Base-by-base conservation (phyloP, 2,329 filamentous ascomycete species). In the Apiospora marii region DNA sequence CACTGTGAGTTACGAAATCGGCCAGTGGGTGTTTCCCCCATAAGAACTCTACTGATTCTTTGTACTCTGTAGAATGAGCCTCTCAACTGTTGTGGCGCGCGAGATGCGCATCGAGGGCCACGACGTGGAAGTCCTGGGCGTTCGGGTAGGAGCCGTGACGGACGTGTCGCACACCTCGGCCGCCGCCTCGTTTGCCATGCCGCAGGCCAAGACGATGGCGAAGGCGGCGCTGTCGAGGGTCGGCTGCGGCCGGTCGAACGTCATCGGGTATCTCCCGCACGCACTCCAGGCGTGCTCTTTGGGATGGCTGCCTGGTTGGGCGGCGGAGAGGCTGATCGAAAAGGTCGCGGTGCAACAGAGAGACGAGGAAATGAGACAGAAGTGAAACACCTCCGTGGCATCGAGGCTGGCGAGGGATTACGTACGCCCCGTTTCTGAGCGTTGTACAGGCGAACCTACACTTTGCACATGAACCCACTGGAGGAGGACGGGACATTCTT, bases 71-170 rank as follows among this genome's bases (percentile, higher is more conserved):
- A 51, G 49, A 51, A 80, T 82, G 67, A 78, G 81, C 0, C 84
- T 85, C 72, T 84, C 83, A 0, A 75, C 77, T 12, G 78, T 81
- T 2, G 77, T 89, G 14, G 74, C 77, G 0, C 79, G 82, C 5
- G 88, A 90, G 76, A 80, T 86, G 79, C 75, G 74, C 16, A 72
- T 81, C 12, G 74, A 73, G 43, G 53, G 67, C 13, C 44, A 70
- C 12, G 72, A 69, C 8, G 49, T 72, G 6, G 74, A 72, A 67
- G 34, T 78, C 16, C 67, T 79, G 44, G 68, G 73, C 69, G 68
- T 74, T 41, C 75, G 77, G 34, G 41, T 79, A 4, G 76, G 75
- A 49, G 61, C 53, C n/a, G 75, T 75, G 6, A 77, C 75, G 1
- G 75, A 69, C 12, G 73, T 75, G 5, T 68, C 73, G 19, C 71